These are phyloP conservation scores for Flammula alnicola DNA, from an alignment of 1,284 basidiomycete species.

Conservation along the genomic window DNA sequence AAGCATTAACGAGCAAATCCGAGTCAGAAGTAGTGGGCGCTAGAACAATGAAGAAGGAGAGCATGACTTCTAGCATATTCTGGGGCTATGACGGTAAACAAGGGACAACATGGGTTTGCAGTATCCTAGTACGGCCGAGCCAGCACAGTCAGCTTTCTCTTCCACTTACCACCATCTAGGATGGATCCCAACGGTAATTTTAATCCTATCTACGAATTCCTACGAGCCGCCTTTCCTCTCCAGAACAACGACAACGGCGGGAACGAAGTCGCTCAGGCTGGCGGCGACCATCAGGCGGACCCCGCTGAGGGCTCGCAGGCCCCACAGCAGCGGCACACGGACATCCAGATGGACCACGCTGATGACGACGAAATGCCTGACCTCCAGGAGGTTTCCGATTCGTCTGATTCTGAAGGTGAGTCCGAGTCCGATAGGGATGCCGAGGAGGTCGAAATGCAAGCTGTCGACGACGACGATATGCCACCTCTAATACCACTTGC, in stretches of 20 bases:
- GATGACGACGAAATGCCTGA: slow-evolving; percentile 45
- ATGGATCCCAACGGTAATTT: slow-evolving; percentile 8
- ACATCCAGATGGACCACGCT: slow-evolving; percentile 17
- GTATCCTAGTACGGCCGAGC: slow-evolving; percentile 4
- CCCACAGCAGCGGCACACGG: slow-evolving; percentile 13
- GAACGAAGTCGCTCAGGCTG: slow-evolving; percentile 3
- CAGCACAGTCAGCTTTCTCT: neutral
- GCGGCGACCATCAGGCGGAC: slow-evolving; percentile 5
- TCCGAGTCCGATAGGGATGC: slow-evolving; percentile 32
- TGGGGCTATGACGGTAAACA: slow-evolving; percentile 17
- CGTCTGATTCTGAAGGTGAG: slow-evolving; percentile 29
- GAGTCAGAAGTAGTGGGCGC: neutral
- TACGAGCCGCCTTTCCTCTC: neutral
- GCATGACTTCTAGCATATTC: slow-evolving; percentile 28
- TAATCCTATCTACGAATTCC: neutral
- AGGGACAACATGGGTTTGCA: slow-evolving; percentile 17
- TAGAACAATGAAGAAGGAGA: slow-evolving; percentile 2
- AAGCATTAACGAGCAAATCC: no score
- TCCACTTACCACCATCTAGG: slow-evolving; percentile 4
- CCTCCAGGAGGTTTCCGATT: slow-evolving; percentile 43
- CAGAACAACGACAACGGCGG: neutral
- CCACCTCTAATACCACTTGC: neutral
- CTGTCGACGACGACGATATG: slow-evolving; percentile 35
- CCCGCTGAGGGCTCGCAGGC: slow-evolving; percentile 12
- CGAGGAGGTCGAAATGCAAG: slow-evolving; percentile 39